Base-by-base conservation (phyloP, 2,329 filamentous ascomycete genomes). In the Beauveria rudraprayagi region DNA sequence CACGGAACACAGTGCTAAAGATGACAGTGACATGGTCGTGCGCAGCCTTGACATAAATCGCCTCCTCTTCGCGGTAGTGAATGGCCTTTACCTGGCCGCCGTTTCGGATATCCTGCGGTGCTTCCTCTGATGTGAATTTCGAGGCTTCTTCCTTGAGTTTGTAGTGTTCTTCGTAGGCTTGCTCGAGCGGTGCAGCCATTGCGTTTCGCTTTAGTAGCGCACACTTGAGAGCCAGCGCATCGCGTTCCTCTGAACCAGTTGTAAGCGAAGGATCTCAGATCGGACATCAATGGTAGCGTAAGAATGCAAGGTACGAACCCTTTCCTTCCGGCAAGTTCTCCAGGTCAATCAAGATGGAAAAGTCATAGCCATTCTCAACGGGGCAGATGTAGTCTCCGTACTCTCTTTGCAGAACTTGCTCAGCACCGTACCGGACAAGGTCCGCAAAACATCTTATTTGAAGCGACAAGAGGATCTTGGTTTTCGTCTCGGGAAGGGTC, bases 1-100 rank as follows among this genome's bases (percentile, higher is more conserved):
- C 95, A 62, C 91, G 84, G 82, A 99, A 99, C 57, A 97, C 85
- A 47, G 94, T 99, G 77, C 92, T 96, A 82, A 99, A 99, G 71
- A 99, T 99, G 70, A 99, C 92, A 1, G 95, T 99, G 57, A 99
- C 94, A 70, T 94, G 87, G 74, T 99, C 94, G 78, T 95, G 90
- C 74, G 90, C 95, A 64, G 94, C 93, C 79, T 99, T 97, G 79
- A 99, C 89, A 76, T 96, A 99, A 71, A 99, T 97, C 57, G 94
- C 92, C 75, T 99, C 94, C 79, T 97, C 92, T 71, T 99, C 95
- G 61, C 94, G 90, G 78, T 99, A 99, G 76, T 97, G 93, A 69
- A 99, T 96, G 3, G 93, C 87, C 83, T 95, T 96, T 63, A 97
- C 88, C 67, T 94, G 86, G 61, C 93, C 92, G 56, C 94, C 93